Evolutionary conservation across 768 basidiomycete genomes (phyloP).

Genomic region (Leccinum fibrillosum): DNA sequence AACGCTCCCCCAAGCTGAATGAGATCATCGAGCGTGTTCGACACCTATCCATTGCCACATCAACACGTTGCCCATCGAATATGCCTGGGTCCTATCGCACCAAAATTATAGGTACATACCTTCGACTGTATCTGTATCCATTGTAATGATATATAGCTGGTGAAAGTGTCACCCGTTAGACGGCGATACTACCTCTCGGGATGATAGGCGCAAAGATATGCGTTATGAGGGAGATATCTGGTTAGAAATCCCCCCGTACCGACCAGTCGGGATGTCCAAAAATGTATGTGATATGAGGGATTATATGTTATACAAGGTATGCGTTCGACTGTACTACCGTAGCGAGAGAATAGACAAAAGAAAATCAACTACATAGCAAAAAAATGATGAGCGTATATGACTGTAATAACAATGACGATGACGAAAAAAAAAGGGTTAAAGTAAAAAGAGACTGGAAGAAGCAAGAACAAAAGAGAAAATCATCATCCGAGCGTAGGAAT

Average conservation of each 20-base stretch:
- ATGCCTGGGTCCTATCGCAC: no score
- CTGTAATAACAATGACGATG: not conserved
- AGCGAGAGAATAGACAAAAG: not conserved
- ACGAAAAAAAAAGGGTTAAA: not conserved
- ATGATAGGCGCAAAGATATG: no score
- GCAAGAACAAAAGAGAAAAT: not conserved
- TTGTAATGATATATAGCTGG: no score
- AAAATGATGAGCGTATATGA: slow-evolving; percentile 15
- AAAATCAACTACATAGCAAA: slow-evolving; percentile 6
- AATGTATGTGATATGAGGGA: not conserved
- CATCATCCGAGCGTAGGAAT: not conserved
- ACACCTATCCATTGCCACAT: no score
- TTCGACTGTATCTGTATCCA: no score
- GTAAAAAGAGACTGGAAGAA: not conserved
- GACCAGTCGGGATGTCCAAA: not conserved
- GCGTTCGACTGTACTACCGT: not conserved
- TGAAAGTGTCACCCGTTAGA: no score
- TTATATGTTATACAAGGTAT: not conserved
- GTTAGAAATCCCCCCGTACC: not conserved
- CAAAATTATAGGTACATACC: no score
- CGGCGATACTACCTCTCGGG: no score
- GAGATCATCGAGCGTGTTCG: no score
- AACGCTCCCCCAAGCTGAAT: no score
- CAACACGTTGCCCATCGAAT: no score
- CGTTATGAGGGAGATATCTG: not conserved